These are phyloP conservation scores for Lepidium didymum DNA, from an alignment of 345 rosid species.

Conservation along the genomic window DNA sequence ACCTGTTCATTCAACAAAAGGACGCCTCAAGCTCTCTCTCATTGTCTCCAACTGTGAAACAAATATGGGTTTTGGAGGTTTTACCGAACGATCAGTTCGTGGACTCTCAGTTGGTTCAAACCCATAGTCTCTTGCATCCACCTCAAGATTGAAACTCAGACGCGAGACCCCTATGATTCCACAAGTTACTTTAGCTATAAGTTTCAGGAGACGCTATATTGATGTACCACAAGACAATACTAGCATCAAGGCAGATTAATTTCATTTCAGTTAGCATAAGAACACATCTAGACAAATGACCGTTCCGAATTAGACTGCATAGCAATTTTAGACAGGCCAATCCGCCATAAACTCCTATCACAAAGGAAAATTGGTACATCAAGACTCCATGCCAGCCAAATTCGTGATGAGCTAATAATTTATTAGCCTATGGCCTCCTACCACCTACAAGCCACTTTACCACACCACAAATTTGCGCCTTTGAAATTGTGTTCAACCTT, in stretches of 20 bases:
- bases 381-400: background rate
- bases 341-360: background rate
- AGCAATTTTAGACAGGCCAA: background rate
- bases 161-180: slow-evolving; percentile 60
- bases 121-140: slow-evolving; percentile 77
- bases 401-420: background rate
- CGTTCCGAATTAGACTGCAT: background rate
- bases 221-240: background rate
- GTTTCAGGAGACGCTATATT: background rate
- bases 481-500: background rate
- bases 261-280: background rate
- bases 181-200: background rate
- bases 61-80: background rate
- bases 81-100: slow-evolving; percentile 91
- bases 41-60: background rate
- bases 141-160: slow-evolving; percentile 71
- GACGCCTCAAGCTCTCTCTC: background rate
- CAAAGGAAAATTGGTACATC: background rate
- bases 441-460: background rate
- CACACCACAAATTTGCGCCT: background rate
- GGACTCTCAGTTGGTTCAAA: slow-evolving; percentile 88
- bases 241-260: background rate
- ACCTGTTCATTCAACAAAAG: slow-evolving; percentile 27
- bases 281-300: background rate
- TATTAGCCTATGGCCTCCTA: background rate